Evolutionary conservation across 495 filamentous ascomycete species (phyloP).

Genomic region (Lophium mytilinum): DNA sequence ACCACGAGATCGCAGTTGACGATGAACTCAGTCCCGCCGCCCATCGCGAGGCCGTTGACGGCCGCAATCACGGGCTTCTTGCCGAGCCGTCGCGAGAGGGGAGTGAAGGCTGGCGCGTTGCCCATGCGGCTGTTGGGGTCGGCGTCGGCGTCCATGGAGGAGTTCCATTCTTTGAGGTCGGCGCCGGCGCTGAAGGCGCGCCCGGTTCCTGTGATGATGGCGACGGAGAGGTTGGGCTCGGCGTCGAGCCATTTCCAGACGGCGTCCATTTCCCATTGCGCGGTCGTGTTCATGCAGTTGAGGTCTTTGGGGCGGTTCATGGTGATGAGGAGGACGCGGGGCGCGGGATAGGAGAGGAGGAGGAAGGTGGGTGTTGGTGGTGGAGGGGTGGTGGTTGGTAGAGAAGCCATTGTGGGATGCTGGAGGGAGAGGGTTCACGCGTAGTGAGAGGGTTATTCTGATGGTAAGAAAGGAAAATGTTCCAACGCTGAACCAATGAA

Average conservation of each 20-base stretch:
- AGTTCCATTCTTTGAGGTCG: constrained; percentile 23
- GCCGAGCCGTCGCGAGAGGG: constrained; percentile 9
- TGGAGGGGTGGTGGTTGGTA: constrained; percentile 13
- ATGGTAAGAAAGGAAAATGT: too few species aligned
- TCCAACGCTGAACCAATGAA: too few species aligned
- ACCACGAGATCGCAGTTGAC: constrained; percentile 21
- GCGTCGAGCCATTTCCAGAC: constrained; percentile 14
- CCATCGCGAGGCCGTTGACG: constrained; percentile 21
- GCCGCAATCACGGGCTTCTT: constrained; percentile 23
- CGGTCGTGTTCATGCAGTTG: constrained; percentile 9
- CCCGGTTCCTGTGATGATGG: constrained; percentile 18
- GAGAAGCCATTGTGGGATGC: background rate
- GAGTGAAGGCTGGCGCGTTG: constrained; percentile 3
- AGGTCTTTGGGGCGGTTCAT: constrained; percentile 9
- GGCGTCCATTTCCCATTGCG: constrained; percentile 16
- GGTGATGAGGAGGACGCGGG: constrained; percentile 9
- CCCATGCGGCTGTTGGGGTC: constrained; percentile 7
- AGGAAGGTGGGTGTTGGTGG: constrained; percentile 17
- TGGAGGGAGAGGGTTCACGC: too few species aligned
- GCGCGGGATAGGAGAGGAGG: constrained; percentile 14
- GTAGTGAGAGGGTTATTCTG: too few species aligned
- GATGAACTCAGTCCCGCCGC: constrained; percentile 17
- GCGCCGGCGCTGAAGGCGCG: constrained; percentile 21
- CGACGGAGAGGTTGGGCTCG: constrained; percentile 11
- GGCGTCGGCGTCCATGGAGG: constrained; percentile 3